A percentile compares a stretch with the other conserved stretches of the same genome.
Evolutionary conservation across 495 filamentous ascomycete genomes (phyloP).

Genomic region (Cercophora samala): DNA sequence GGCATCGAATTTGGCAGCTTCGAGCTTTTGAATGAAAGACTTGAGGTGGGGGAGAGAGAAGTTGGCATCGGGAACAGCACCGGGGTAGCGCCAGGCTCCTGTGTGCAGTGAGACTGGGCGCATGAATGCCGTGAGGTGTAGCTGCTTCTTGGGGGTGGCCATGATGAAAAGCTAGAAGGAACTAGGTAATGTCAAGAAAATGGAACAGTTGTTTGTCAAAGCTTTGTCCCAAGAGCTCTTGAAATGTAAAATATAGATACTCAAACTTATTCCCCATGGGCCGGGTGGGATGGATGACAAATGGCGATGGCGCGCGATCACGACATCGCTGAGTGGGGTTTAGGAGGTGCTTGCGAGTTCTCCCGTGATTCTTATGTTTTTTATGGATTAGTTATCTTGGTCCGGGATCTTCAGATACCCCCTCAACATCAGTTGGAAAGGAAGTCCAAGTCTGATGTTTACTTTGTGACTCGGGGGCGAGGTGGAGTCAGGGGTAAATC

Average conservation of each 20-base stretch:
- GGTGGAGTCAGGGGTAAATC: not conserved
- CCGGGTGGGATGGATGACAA: slow-evolving; percentile 6
- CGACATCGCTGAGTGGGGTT: slow-evolving; percentile 9
- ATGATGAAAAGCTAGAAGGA: not conserved
- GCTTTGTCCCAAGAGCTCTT: not conserved
- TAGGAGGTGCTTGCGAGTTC: not conserved
- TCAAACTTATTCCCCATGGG: not conserved
- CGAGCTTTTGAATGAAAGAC: slow-evolving; percentile 53
- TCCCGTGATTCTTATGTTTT: not conserved
- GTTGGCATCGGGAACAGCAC: slow-evolving; percentile 55
- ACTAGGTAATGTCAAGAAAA: not conserved
- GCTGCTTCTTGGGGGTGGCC: slow-evolving; percentile 22
- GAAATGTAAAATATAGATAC: not conserved
- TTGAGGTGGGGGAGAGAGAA: slow-evolving; percentile 56
- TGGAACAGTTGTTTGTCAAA: no score
- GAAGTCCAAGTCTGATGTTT: not conserved
- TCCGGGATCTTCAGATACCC: not conserved
- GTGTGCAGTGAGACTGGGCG: slow-evolving; percentile 55
- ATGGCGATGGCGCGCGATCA: slow-evolving; percentile 9
- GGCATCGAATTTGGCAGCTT: slow-evolving; percentile 58
- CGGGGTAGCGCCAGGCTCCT: slow-evolving; percentile 57
- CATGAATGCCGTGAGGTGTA: slow-evolving; percentile 60
- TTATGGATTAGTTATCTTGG: not conserved
- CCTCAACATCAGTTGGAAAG: not conserved
- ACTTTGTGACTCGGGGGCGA: not conserved